Evolutionary conservation across 192 early-diverging fungal species (phyloP).

Genomic region (Mortierella antarctica): DNA sequence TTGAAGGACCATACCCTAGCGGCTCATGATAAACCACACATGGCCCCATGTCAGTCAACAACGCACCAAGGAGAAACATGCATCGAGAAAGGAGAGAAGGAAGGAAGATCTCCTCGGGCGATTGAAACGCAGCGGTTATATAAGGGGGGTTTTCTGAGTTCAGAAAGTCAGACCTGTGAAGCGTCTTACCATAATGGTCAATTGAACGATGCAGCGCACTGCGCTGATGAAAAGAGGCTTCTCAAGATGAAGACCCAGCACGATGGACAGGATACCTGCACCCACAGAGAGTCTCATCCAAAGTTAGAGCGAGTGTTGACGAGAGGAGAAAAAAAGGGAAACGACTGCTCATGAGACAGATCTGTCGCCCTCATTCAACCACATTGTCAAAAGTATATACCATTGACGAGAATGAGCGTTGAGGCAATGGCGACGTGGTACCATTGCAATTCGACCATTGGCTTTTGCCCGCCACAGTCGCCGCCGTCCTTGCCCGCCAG

Average conservation of each 20-base stretch:
- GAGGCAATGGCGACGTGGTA: constrained; percentile 72
- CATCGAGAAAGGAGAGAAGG: constrained; percentile 1
- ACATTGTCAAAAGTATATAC: constrained; percentile 4
- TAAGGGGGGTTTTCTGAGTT: neutral
- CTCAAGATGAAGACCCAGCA: constrained; percentile 74
- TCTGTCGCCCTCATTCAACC: neutral
- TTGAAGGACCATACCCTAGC: constrained; percentile 70
- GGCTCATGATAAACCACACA: neutral
- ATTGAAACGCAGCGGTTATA: neutral
- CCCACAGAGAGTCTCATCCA: neutral
- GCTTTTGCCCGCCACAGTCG: constrained; percentile 20
- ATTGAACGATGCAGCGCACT: constrained; percentile 79
- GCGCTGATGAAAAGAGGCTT: constrained; percentile 74
- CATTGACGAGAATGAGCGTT: constrained; percentile 67
- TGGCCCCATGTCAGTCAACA: neutral
- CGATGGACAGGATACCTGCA: constrained; percentile 66
- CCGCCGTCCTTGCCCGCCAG: constrained; percentile 1
- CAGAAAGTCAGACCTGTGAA: constrained; percentile 2
- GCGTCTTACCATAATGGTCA: constrained; percentile 73
- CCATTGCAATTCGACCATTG: constrained; percentile 54
- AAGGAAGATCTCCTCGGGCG: neutral
- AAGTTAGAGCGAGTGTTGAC: neutral
- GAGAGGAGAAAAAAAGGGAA: neutral
- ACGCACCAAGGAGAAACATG: neutral
- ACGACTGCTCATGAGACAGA: neutral